Evolutionary conservation across 2,329 filamentous ascomycete genomes (phyloP).

Genomic region (Verticillium nonalfalfae): DNA sequence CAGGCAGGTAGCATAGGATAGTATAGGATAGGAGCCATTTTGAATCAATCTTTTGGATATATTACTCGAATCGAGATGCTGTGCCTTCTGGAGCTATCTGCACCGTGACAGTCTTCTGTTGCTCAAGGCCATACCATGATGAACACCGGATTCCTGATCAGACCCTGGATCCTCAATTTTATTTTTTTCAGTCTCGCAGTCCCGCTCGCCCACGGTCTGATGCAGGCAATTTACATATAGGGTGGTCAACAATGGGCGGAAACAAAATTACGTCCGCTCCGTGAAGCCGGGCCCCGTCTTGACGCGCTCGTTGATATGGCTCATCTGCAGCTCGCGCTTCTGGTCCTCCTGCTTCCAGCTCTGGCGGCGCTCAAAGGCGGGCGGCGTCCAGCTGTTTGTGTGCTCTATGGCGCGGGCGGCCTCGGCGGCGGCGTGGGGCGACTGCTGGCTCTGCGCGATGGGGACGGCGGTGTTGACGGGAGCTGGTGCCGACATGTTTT

Average conservation of each 20-base stretch:
- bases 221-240: no score
- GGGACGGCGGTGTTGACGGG: neutral
- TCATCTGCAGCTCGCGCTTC: conserved; percentile 46
- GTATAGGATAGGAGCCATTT: neutral
- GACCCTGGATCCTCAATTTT: neutral
- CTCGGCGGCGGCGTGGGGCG: conserved; percentile 12
- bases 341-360: conserved; percentile 49
- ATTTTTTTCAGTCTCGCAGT: neutral
- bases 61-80: neutral
- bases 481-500: neutral
- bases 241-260: no score
- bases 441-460: neutral
- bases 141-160: no score
- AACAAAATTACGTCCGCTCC: conserved; percentile 20
- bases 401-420: conserved; percentile 25
- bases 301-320: conserved; percentile 23
- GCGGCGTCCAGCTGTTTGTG: conserved; percentile 38
- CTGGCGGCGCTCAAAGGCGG: conserved; percentile 33
- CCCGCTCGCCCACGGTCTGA: neutral
- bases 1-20: neutral
- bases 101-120: neutral
- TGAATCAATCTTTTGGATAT: neutral
- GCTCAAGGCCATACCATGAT: neutral
- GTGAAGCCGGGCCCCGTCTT: conserved; percentile 34
- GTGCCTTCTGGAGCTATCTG: neutral